These are phyloP conservation scores for Stephania yunnanensis DNA, from an alignment of 164 flowering plant genomes.

Conservation along the genomic window DNA sequence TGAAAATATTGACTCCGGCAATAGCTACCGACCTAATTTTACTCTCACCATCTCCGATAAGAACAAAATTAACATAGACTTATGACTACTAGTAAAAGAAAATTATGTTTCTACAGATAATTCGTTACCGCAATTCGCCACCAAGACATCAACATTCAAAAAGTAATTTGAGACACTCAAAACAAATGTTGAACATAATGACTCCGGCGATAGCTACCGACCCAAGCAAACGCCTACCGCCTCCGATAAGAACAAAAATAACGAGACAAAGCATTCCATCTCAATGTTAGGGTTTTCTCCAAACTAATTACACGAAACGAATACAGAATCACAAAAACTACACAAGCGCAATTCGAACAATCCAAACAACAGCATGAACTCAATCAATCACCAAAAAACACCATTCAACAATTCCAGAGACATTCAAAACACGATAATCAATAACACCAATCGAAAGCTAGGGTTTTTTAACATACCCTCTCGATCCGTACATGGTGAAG, in stretches of 20 bases:
- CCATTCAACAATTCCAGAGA: background rate
- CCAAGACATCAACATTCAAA: background rate
- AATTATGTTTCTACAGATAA: background rate
- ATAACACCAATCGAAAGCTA: background rate
- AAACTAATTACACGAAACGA: background rate
- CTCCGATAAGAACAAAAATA: background rate
- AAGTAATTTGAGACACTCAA: no score
- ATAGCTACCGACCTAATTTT: no score
- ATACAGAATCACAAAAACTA: no score
- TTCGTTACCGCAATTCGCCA: background rate
- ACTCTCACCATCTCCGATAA: background rate
- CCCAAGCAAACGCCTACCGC: background rate
- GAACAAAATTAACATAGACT: background rate
- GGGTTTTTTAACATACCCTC: conserved; percentile 16
- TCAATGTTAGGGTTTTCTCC: background rate
- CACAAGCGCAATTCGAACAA: background rate
- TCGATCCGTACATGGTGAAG: conserved; percentile 20
- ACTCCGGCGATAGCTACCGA: background rate
- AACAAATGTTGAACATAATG: no score
- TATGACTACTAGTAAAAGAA: background rate
- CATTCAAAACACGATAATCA: background rate
- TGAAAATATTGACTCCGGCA: background rate
- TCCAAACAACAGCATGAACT: background rate
- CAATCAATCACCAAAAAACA: background rate
- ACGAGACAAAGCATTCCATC: background rate